These are phyloP conservation scores for Metschnikowia cerradonensis DNA, from an alignment of 805 yeast species.

Conservation along the genomic window DNA sequence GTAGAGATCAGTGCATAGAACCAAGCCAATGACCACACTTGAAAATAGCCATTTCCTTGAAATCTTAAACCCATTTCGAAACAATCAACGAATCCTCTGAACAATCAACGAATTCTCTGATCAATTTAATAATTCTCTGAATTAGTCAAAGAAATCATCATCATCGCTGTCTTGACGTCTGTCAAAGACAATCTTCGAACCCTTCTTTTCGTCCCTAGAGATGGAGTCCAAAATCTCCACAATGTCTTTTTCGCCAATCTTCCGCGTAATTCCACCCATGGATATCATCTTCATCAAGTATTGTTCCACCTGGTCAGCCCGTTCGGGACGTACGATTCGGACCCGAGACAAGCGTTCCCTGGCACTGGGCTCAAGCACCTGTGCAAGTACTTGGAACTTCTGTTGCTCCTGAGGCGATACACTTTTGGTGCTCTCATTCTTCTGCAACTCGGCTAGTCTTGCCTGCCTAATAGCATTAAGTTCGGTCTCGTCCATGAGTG, in stretches of 20 bases:
- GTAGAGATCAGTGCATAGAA: no score
- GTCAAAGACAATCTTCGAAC: slow-evolving; percentile 60
- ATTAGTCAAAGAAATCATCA: slow-evolving; percentile 32
- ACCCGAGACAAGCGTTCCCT: slow-evolving; percentile 85
- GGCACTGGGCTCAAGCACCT: slow-evolving; percentile 76
- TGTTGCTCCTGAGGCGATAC: slow-evolving; percentile 29
- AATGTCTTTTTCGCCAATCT: slow-evolving; percentile 76
- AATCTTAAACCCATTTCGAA: no score
- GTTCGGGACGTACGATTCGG: slow-evolving; percentile 82
- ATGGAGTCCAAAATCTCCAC: slow-evolving; percentile 81
- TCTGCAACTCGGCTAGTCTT: slow-evolving; percentile 79
- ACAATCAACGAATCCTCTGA: no score
- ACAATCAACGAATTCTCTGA: no score
- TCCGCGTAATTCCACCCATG: slow-evolving; percentile 70
- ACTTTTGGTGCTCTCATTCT: slow-evolving; percentile 38
- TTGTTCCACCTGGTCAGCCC: slow-evolving; percentile 85
- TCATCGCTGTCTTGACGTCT: slow-evolving; percentile 38
- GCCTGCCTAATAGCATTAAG: slow-evolving; percentile 89
- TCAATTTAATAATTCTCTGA: no score
- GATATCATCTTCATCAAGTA: slow-evolving; percentile 68
- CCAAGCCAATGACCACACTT: no score
- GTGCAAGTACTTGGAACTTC: slow-evolving; percentile 48
- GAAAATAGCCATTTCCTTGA: no score
- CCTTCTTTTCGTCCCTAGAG: slow-evolving; percentile 63
- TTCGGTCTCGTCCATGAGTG: slow-evolving; percentile 77